Base-by-base conservation (phyloP, 108 stramenopile species). In the Nitzschia sp. region DNA sequence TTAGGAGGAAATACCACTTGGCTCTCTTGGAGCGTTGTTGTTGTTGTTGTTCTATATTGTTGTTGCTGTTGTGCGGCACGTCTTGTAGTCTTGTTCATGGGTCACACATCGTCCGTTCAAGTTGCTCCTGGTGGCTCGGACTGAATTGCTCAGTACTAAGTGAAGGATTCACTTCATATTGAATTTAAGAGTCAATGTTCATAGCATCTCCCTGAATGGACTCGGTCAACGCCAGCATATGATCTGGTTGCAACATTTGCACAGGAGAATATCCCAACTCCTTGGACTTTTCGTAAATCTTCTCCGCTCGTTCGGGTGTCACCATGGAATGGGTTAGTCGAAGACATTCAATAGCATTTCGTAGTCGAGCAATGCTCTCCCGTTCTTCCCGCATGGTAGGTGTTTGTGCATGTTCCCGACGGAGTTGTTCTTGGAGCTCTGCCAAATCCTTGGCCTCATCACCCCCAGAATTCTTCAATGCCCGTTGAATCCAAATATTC, bases 401-500 rank as follows among this genome's bases (percentile, higher is more conserved):
- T 20, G 80, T 84, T 5, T 46, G 62, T 8, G 93, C 85, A 70
- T 94, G 93, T 58, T 86, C 74, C 25, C 72, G 73, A 51, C 89
- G 60, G 48, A 87, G 52, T 78, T 85, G 81, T 67, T 94, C 88
- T 72, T 91, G 80, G 41, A 83, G 76, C 55, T 91, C 92, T 0
- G 86, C 88, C 29, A 90, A 58, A 67, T 66, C 53, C 25, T 58
- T 76, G 63, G 71, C 57, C 42, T 71, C 67, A 11, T 69, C 71
- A 10, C 51, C 66, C 14, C 59, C 69, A 5, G 80, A 46, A 34
- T 75, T 61, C 61, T 81, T 74, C 76, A 83, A 70, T 44, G 71
- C 68, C 51, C 94, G 75, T 70, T 95, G 94, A 25, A 95, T 87
- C 94, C 94, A 95, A 48, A 93, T 86, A 25, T 81, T 73, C 7